phyloP scores from a whole-genome alignment of 2,329 filamentous ascomycete genomes.

The Penicillium sp. region DNA sequence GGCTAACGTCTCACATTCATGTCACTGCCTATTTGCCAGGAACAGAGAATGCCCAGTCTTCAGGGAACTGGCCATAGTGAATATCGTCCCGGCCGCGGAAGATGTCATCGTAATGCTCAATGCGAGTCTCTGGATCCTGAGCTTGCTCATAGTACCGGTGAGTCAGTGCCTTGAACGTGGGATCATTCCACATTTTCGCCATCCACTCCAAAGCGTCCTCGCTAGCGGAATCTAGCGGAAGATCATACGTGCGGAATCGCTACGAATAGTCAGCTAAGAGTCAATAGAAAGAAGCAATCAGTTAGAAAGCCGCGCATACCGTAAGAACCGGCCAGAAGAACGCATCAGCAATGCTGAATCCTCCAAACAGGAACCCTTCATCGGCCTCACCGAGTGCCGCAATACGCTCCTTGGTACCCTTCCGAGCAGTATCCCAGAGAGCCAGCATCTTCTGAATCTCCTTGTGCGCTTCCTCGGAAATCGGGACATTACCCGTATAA shows the following conservation, averaged over 20 bases:
- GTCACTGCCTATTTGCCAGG: slow-evolving; percentile 15
- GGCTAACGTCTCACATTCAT: background rate
- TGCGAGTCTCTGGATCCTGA: slow-evolving; percentile 35
- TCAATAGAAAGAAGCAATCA: background rate
- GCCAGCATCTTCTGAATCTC: slow-evolving; percentile 36
- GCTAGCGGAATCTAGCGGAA: slow-evolving; percentile 37
- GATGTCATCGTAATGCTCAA: slow-evolving; percentile 41
- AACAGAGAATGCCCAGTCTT: slow-evolving; percentile 38
- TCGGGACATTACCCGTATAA: slow-evolving; percentile 41
- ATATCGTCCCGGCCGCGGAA: slow-evolving; percentile 36
- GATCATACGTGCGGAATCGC: slow-evolving; percentile 43
- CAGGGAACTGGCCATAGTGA: slow-evolving; percentile 34
- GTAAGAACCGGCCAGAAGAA: slow-evolving; percentile 49
- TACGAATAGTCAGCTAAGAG: slow-evolving; percentile 13
- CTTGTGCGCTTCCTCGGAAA: slow-evolving; percentile 31
- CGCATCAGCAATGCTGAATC: slow-evolving; percentile 47
- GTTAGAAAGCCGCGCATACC: slow-evolving; percentile 30
- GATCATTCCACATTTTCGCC: slow-evolving; percentile 44
- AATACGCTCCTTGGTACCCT: slow-evolving; percentile 33
- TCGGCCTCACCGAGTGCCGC: slow-evolving; percentile 34
- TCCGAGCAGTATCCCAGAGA: slow-evolving; percentile 38
- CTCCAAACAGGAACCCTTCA: slow-evolving; percentile 46
- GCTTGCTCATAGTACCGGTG: slow-evolving; percentile 39
- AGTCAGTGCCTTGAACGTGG: slow-evolving; percentile 30
- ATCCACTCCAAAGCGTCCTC: slow-evolving; percentile 41